These are phyloP conservation scores for Epichloe gansuensis DNA, from an alignment of 2,329 filamentous ascomycete species.

Conservation along the genomic window DNA sequence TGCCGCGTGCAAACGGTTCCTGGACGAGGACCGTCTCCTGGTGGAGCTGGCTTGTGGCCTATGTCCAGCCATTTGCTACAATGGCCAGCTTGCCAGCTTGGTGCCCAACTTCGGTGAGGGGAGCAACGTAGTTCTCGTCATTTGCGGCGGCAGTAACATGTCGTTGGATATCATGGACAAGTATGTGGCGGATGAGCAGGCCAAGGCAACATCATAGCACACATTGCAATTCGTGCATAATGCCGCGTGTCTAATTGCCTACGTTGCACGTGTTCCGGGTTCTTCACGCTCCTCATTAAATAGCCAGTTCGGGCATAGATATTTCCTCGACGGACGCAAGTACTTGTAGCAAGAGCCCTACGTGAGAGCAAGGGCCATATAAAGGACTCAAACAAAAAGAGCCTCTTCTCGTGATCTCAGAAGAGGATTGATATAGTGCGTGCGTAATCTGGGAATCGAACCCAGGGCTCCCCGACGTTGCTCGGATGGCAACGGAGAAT, in stretches of 20 bases:
- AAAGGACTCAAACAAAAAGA: not conserved
- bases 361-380: not conserved
- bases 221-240: too few species aligned
- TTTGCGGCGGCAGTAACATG: conserved; percentile 22
- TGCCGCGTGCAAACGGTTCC: too few species aligned
- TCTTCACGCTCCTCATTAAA: not conserved
- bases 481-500: conserved; percentile 13
- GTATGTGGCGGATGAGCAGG: conserved; percentile 1
- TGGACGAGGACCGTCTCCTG: too few species aligned
- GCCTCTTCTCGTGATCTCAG: too few species aligned
- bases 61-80: too few species aligned
- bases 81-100: too few species aligned
- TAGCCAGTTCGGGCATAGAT: not conserved
- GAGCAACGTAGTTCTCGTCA: conserved; percentile 17
- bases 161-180: conserved; percentile 18
- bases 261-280: too few species aligned
- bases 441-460: conserved; percentile 22
- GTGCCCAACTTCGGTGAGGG: too few species aligned
- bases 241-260: too few species aligned
- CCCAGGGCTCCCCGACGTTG: conserved; percentile 21
- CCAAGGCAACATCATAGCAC: not conserved
- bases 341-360: not conserved
- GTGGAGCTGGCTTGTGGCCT: too few species aligned
- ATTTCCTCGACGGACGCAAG: not conserved
- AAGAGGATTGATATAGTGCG: fast-evolving